Evolutionary conservation across 2,329 filamentous ascomycete species (phyloP).

Genomic region (Fusarium napiforme): DNA sequence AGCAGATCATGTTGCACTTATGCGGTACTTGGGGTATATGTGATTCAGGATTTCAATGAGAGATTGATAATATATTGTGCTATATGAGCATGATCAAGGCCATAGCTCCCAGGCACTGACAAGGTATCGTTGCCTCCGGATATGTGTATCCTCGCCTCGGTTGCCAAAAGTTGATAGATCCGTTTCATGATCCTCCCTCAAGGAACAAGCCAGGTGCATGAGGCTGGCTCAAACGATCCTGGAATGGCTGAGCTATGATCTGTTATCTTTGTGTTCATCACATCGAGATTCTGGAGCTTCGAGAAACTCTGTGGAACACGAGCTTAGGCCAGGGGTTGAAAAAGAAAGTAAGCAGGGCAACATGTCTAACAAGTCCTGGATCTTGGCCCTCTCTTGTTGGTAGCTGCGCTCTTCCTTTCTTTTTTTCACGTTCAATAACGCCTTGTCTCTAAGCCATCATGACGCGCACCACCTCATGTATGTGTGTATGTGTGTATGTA

Average conservation of each 20-base stretch:
- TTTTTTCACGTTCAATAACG: slow-evolving; percentile 12
- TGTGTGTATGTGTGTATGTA: neutral
- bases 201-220: slow-evolving; percentile 14
- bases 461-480: slow-evolving; percentile 5
- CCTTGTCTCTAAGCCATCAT: slow-evolving; percentile 28
- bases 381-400: neutral
- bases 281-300: slow-evolving; percentile 19
- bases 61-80: neutral
- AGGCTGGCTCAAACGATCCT: slow-evolving; percentile 32
- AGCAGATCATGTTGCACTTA: slow-evolving; percentile 27
- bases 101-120: neutral
- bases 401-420: neutral
- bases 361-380: slow-evolving; percentile 7
- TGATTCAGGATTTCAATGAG: slow-evolving; percentile 3
- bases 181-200: slow-evolving; percentile 21
- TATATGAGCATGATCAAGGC: neutral
- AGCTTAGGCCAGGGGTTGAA: neutral
- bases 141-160: slow-evolving; percentile 2
- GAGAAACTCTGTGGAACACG: slow-evolving; percentile 25
- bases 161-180: slow-evolving; percentile 2
- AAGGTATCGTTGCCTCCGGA: neutral
- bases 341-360: neutral
- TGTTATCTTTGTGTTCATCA: slow-evolving; percentile 11
- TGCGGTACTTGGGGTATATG: slow-evolving; percentile 2
- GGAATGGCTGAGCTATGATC: slow-evolving; percentile 2